Conservation (phyloP, 495 filamentous ascomycete genomes). For the Podospora bellae-mahoneyi region DNA sequence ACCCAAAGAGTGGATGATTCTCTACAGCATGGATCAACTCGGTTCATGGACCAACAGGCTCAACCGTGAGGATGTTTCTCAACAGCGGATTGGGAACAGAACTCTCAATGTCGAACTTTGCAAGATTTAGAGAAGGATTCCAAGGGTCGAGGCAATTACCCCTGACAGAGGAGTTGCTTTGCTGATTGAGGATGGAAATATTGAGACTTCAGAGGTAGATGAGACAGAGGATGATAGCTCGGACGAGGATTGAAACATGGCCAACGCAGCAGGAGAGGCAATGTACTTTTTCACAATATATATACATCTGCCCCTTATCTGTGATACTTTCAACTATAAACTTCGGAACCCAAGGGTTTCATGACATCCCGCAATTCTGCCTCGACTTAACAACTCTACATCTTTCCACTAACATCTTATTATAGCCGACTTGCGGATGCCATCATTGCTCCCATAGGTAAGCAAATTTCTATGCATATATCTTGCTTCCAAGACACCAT, state of each 20-base stretch:
- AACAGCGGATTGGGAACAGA: not conserved
- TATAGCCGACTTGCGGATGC: too few species aligned
- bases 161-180: not conserved
- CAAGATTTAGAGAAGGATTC: not conserved
- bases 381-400: too few species aligned
- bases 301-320: too few species aligned
- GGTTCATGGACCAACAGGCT: not conserved
- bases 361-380: too few species aligned
- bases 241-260: not conserved
- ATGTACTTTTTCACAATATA: too few species aligned
- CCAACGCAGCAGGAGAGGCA: too few species aligned
- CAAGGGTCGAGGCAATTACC: not conserved
- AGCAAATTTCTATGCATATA: too few species aligned
- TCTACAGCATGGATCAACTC: not conserved
- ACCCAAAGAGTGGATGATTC: not conserved
- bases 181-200: not conserved
- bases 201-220: not conserved
- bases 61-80: not conserved
- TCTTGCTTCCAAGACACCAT: too few species aligned
- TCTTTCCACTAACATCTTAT: too few species aligned
- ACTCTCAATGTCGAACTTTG: not conserved
- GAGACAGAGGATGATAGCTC: not conserved
- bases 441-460: too few species aligned
- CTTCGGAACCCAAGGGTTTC: too few species aligned
- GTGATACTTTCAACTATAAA: too few species aligned